These are phyloP conservation scores for Starmerella floricola DNA, from an alignment of 805 yeast species.

Conservation along the genomic window DNA sequence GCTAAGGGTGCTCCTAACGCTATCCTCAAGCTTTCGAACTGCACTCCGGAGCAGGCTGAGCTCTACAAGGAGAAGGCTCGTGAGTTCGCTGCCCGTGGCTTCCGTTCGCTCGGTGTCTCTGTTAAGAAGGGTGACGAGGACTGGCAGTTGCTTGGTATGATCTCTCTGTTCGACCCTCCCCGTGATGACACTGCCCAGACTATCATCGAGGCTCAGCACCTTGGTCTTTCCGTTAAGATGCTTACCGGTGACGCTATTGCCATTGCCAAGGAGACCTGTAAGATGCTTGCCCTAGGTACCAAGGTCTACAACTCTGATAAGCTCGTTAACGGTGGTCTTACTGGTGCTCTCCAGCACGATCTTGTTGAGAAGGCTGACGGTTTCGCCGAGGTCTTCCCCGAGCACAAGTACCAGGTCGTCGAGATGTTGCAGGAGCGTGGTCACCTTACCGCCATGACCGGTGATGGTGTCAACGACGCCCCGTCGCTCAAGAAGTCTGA, in stretches of 20 bases:
- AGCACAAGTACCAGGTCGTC: constrained; percentile 92
- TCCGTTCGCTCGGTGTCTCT: constrained; percentile 97
- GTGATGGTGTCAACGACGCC: constrained; percentile 98
- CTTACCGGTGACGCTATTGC: constrained; percentile 98
- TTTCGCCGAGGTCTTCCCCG: constrained; percentile 98
- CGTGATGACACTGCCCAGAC: constrained; percentile 97
- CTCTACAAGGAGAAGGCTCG: constrained; percentile 94
- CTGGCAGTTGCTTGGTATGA: constrained; percentile 95
- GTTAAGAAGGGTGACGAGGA: constrained; percentile 98
- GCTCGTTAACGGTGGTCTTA: constrained; percentile 90
- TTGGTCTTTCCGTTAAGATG: constrained; percentile 95
- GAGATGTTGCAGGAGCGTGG: constrained; percentile 92
- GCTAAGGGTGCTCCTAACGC: constrained; percentile 99
- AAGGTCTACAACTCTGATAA: constrained; percentile 95
- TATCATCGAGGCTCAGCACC: constrained; percentile 78
- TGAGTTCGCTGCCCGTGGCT: constrained; percentile 95
- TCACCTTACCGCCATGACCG: constrained; percentile 97
- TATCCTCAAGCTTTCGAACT: constrained; percentile 40
- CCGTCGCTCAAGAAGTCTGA: constrained; percentile 94
- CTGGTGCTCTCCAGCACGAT: constrained; percentile 96
- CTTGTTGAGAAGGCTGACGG: constrained; percentile 97
- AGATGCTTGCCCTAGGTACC: constrained; percentile 93
- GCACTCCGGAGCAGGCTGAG: constrained; percentile 84
- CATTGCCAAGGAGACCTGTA: constrained; percentile 96
- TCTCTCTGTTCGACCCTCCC: constrained; percentile 99